These are phyloP conservation scores for Luvunga scandens DNA, from an alignment of 345 rosid genomes.

Conservation along the genomic window DNA sequence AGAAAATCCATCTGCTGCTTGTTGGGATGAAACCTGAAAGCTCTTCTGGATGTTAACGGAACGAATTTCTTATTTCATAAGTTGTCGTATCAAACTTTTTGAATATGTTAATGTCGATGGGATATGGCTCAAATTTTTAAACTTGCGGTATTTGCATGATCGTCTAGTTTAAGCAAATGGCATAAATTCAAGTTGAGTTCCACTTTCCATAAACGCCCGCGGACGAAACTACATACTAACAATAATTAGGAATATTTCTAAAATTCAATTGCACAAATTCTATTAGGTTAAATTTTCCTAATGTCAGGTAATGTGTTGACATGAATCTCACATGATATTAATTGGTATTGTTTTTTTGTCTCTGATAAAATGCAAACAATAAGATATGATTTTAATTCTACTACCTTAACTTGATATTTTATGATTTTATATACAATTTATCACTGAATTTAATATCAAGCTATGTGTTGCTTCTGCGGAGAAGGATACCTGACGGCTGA, in stretches of 20 bases:
- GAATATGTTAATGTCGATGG: background rate
- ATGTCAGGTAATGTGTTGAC: background rate
- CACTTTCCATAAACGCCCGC: background rate
- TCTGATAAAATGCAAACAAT: no score
- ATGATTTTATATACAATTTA: background rate
- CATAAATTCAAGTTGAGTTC: background rate
- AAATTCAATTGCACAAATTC: background rate
- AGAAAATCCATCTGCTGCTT: background rate
- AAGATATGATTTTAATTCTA: background rate
- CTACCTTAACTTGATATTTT: background rate
- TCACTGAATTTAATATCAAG: background rate
- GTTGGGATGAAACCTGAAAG: background rate
- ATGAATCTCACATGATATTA: no score
- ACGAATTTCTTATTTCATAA: no score
- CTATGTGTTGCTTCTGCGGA: background rate
- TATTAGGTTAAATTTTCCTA: background rate
- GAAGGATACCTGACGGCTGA: background rate
- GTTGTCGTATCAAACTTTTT: background rate
- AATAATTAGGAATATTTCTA: background rate
- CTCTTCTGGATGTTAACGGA: no score
- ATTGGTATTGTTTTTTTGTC: no score
- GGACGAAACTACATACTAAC: background rate
- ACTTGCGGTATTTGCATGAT: background rate
- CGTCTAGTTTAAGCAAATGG: background rate
- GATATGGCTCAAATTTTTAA: background rate